phyloP scores from a whole-genome alignment of 208 protist genomes.

The Tritrichomonas foetus region DNA sequence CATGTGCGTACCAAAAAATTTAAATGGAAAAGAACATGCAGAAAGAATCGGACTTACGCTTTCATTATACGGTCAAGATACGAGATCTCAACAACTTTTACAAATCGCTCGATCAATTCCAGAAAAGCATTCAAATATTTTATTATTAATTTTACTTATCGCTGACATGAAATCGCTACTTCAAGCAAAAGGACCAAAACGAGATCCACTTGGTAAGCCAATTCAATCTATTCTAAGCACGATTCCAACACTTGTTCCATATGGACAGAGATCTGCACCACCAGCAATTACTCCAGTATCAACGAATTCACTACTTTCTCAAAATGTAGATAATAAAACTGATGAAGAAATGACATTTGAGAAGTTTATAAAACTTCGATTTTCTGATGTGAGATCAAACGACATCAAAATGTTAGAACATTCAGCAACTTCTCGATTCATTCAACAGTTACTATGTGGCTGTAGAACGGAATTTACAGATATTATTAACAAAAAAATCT shows the following conservation, averaged over 20 bases:
- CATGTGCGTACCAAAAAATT: background rate
- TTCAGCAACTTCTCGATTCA: background rate
- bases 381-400: background rate
- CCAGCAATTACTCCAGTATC: background rate
- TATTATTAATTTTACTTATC: background rate
- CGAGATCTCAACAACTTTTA: background rate
- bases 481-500: background rate
- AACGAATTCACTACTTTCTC: background rate
- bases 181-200: background rate
- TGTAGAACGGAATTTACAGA: background rate
- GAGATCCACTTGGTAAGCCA: background rate
- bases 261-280: background rate
- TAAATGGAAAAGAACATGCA: constrained; percentile 5
- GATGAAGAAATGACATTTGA: background rate
- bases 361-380: background rate
- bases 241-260: background rate
- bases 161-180: background rate
- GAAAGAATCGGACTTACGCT: background rate
- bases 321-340: background rate
- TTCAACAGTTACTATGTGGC: background rate
- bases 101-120: background rate
- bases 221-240: background rate
- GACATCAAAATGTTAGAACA: background rate
- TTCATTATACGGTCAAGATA: background rate
- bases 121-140: background rate